Evolutionary conservation across 441 rosid species (phyloP), one percentile per base, ranked within the genome.

Genomic region (Populus hybrid): DNA sequence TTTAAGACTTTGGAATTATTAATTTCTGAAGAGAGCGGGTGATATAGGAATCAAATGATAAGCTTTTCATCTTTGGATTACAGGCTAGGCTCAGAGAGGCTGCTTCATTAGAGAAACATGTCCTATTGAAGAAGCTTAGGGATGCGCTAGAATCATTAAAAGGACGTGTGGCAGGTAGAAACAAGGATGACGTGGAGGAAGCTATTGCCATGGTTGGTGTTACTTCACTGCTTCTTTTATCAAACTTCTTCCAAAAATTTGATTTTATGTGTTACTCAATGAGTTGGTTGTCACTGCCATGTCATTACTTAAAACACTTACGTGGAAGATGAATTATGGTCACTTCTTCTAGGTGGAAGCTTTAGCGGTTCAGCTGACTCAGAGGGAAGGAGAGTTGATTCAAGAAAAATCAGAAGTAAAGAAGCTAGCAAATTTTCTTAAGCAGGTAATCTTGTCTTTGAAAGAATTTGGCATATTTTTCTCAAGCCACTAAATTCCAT

Each of bases 341-440:
- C n/a, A 57, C 76, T 81, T 88, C 66, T 86, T 79, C 71, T 81
- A 96, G 99, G 99, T 96, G 72, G 99, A 94, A 83, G 95, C 98
- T 84, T 85, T 96, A 72, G 98, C 98, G 69, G 90, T 94, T 84
- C 98, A 96, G 81, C 85, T 96, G 83, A 93, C 98, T 78, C 91
- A 93, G 86, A 94, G 97, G 85, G 99, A 96, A 89, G 98, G 98
- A 83, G 98, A 94, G 84, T 79, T 94, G 84, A 86, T 92, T 80
- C 97, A 90, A 78, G 98, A 96, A 82, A 96, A 96, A 82, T 76
- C 96, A 21, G 98, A 96, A 93, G 98, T 94, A 81, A 96, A 96
- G 91, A 94, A 87, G 89, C 88, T 96, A 23, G 97, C 98, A 10
- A 82, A 83, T 85, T 94, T 96, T 81, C 88, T 96, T 67, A 94